Evolutionary conservation across 225 moss, liverwort and hornwort species (phyloP), one percentile per base, ranked within the genome.

Genomic region (Physcomitrellopsis africana): DNA sequence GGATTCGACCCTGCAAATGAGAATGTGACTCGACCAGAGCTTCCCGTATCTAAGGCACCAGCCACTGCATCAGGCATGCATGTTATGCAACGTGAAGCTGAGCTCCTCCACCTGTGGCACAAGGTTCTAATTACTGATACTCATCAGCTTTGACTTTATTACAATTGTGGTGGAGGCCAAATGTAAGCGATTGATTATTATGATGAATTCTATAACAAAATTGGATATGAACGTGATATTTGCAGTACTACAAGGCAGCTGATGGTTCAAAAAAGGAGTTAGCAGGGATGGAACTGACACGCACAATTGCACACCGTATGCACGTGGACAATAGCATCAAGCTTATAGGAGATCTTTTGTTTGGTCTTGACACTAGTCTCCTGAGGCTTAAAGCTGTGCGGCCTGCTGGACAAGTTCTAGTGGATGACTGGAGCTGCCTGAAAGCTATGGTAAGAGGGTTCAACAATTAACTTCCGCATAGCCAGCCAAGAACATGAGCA

Each of bases 91-190:
- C 89, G 94, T 58, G 91, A 94, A 80, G 96, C 94, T 56, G 94
- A 97, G 65, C 77, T 97, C 72, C 91, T 91, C 70, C 92, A 94
- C 74, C 72, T 93, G 20, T 97, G 94, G 97, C 87, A 90, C 20
- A 97, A 97, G 94, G 96, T 96, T 75, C 27, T 20, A 48, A 56
- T 46, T 18, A 37, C 37, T 46, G 45, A 10, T 23, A 52, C 64
- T 72, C 67, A 9, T 63, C 45, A 14, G 53, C 9, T 45, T 37
- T 37, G 32, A 37, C 32, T 66, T 66, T 20, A 54, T 22, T n/a
- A 44, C 14, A 27, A 62, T 49, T 47, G 24, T 29, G 22, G 29
- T 52, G 16, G 23, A 37, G 32, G 4, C 32, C 41, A 46, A 47
- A 53, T 18, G 42, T 16, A 49, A 68, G 73, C 42, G 27, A 42